phyloP scores from a whole-genome alignment of 2,329 filamentous ascomycete genomes.

The Colletotrichum musae region DNA sequence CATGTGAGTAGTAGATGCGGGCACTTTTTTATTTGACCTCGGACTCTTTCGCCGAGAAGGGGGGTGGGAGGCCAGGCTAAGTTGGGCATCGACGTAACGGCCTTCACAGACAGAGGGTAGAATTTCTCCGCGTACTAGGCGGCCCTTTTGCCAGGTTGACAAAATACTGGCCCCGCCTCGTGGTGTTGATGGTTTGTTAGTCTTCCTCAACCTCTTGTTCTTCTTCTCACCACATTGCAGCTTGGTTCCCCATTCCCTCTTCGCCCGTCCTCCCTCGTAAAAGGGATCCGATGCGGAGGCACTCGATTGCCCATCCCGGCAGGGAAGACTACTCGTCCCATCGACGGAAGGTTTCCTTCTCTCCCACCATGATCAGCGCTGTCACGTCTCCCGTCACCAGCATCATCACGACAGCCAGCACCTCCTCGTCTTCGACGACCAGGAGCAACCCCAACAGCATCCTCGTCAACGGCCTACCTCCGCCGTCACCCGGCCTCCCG shows the following conservation, averaged over 20 bases:
- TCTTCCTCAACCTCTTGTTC: not conserved
- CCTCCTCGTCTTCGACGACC: constrained; percentile 21
- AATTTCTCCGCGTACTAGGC: constrained; percentile 3
- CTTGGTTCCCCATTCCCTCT: not conserved
- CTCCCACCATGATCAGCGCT: constrained; percentile 33
- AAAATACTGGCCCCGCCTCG: constrained; percentile 11
- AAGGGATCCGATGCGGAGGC: constrained; percentile 34
- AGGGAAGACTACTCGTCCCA: constrained; percentile 34
- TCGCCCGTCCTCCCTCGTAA: not conserved
- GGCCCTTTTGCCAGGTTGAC: not conserved
- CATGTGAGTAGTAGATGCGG: constrained; percentile 19
- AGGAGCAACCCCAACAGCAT: constrained; percentile 17
- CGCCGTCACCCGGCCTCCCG: constrained; percentile 9
- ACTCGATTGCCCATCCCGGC: constrained; percentile 33
- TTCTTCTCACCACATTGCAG: constrained; percentile 4
- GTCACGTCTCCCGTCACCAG: constrained; percentile 28
- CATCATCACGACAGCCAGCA: constrained; percentile 25
- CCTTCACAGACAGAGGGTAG: constrained; percentile 19
- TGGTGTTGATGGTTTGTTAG: not conserved
- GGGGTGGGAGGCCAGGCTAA: not conserved
- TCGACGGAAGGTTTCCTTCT: constrained; percentile 37
- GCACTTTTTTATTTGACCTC: constrained; percentile 24
- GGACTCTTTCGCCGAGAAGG: constrained; percentile 11
- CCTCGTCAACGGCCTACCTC: constrained; percentile 20
- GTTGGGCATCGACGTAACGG: constrained; percentile 22